A percentile compares a stretch with the other conserved stretches of the same genome.
Conservation (phyloP, 768 basidiomycete species). For the Boletus tylopilopsis region DNA sequence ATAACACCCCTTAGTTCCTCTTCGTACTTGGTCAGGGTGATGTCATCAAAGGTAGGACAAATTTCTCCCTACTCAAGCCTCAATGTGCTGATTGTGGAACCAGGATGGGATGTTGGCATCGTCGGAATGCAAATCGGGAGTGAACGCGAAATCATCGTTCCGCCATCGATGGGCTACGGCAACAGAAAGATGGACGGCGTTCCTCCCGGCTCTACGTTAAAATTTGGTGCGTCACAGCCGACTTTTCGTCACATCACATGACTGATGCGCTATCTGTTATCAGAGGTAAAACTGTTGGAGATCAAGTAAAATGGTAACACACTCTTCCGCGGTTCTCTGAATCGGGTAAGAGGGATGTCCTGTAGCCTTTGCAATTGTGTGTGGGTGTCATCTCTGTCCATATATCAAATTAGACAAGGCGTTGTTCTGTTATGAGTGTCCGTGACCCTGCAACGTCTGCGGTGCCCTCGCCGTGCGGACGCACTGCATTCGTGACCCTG, state of each 20-base stretch:
- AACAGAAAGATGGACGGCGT: constrained; percentile 55
- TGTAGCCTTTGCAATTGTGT: constrained; percentile 14
- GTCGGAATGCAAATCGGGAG: constrained; percentile 90
- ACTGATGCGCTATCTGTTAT: constrained; percentile 11
- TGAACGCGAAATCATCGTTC: constrained; percentile 77
- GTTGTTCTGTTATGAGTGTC: constrained; percentile 12
- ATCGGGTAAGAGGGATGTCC: constrained; percentile 7
- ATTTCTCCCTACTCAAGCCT: neutral
- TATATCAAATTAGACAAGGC: constrained; percentile 30
- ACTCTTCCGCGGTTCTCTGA: constrained; percentile 13
- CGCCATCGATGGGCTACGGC: constrained; percentile 71
- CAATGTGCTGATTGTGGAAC: constrained; percentile 2
- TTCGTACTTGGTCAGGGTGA: constrained; percentile 84
- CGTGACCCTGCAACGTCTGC: constrained; percentile 20
- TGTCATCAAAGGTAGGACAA: constrained; percentile 77
- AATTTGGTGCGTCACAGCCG: constrained; percentile 58
- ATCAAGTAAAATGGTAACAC: constrained; percentile 53
- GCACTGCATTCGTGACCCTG: constrained; percentile 25
- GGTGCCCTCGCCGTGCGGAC: constrained; percentile 24
- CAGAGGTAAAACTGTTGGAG: constrained; percentile 71
- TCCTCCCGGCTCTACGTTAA: constrained; percentile 76
- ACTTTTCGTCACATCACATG: neutral
- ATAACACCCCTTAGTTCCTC: constrained; percentile 46
- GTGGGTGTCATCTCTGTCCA: too few species aligned
- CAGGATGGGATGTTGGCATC: constrained; percentile 90